A percentile compares a stretch with the other conserved stretches of the same genome.
Evolutionary conservation across 2,329 filamentous ascomycete species (phyloP).

Genomic region (Aspergillus sp.): DNA sequence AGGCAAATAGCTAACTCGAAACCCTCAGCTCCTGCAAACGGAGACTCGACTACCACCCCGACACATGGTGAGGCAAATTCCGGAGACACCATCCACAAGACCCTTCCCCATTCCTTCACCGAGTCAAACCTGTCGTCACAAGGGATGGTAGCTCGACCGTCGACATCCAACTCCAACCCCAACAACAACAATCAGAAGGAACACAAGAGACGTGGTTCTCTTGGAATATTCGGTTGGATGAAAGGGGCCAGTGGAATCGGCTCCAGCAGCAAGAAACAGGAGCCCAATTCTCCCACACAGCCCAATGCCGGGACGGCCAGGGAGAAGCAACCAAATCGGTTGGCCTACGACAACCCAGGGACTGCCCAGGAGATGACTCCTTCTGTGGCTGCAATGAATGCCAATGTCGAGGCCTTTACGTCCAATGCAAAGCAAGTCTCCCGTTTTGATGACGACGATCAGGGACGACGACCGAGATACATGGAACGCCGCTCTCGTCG

Average conservation of each 20-base stretch:
- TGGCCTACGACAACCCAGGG: slow-evolving; percentile 11
- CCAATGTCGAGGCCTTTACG: slow-evolving; percentile 11
- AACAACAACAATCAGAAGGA: slow-evolving; percentile 14
- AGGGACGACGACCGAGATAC: slow-evolving; percentile 22
- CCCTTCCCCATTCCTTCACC: slow-evolving; percentile 24
- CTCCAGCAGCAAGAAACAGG: slow-evolving; percentile 14
- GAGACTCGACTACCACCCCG: not conserved
- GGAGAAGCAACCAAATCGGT: slow-evolving; percentile 9
- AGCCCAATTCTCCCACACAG: slow-evolving; percentile 5
- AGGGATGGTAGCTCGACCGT: slow-evolving; percentile 14
- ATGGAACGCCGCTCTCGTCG: slow-evolving; percentile 25
- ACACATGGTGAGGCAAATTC: slow-evolving; percentile 7
- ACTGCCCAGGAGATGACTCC: slow-evolving; percentile 5
- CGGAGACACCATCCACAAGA: slow-evolving; percentile 2
- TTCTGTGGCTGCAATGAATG: slow-evolving; percentile 4
- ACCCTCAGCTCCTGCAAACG: no score
- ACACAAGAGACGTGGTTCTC: slow-evolving; percentile 33
- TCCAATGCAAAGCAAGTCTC: not conserved
- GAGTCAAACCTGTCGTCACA: slow-evolving; percentile 17
- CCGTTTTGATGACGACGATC: slow-evolving; percentile 10
- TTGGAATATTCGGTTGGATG: slow-evolving; percentile 37
- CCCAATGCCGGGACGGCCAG: slow-evolving; percentile 7
- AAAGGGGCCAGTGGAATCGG: slow-evolving; percentile 26
- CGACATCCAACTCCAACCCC: slow-evolving; percentile 17
- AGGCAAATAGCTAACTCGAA: slow-evolving; percentile 8